A percentile compares a stretch with the other conserved stretches of the same genome.
These are phyloP conservation scores for Phanerochaete carnosa DNA, from an alignment of 768 basidiomycete species.

Conservation along the genomic window DNA sequence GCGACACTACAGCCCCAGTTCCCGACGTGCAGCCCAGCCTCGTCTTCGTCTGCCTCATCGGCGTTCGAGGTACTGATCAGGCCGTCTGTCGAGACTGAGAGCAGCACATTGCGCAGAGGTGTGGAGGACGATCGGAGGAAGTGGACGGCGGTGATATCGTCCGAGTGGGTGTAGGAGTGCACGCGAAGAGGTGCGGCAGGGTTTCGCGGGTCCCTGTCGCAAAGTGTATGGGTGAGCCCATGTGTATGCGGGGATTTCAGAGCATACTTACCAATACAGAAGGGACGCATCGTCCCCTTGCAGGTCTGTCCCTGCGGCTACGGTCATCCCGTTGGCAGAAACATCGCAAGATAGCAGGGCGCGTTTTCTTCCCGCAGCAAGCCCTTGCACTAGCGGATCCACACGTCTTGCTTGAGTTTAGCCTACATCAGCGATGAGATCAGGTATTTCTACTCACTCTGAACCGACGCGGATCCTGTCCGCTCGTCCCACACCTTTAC, in stretches of 20 bases:
- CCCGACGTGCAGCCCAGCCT: constrained; percentile 75
- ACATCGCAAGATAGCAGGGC: constrained; percentile 67
- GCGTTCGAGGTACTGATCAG: constrained; percentile 70
- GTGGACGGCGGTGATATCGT: constrained; percentile 81
- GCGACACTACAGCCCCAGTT: constrained; percentile 84
- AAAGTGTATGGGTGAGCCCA: background rate
- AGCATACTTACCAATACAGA: constrained; percentile 66
- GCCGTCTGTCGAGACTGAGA: constrained; percentile 87
- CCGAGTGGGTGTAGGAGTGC: constrained; percentile 89
- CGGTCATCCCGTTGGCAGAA: constrained; percentile 62
- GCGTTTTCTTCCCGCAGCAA: constrained; percentile 10
- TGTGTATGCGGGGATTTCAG: constrained; percentile 1
- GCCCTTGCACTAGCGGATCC: constrained; percentile 20
- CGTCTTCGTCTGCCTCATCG: constrained; percentile 82
- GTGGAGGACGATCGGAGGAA: constrained; percentile 34
- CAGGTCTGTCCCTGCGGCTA: constrained; percentile 83
- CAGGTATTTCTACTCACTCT: constrained; percentile 45
- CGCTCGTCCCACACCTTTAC: constrained; percentile 78
- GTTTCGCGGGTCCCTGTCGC: constrained; percentile 77
- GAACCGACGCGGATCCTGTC: constrained; percentile 44
- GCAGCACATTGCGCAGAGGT: constrained; percentile 38
- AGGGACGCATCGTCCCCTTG: constrained; percentile 80
- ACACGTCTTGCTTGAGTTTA: constrained; percentile 25
- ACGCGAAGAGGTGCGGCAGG: constrained; percentile 63
- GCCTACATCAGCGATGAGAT: constrained; percentile 11